Percentiles rank a stretch among this genome's conserved stretches.
Conservation (phyloP, 2,329 filamentous ascomycete genomes). For the Aspergillus sp. region DNA sequence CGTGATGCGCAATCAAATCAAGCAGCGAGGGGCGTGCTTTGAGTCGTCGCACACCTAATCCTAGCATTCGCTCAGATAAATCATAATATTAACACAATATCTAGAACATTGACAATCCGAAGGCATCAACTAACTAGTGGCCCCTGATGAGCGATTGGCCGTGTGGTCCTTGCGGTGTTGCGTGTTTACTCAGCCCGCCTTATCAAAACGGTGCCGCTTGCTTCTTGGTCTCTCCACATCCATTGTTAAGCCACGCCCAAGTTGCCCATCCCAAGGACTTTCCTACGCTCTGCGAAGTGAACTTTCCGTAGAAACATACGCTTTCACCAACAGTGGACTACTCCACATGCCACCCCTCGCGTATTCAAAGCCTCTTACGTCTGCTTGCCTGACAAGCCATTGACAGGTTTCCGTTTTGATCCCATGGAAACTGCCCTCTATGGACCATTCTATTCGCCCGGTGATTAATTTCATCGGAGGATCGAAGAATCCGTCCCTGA, state of each 20-base stretch:
- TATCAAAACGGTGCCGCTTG: slow-evolving; percentile 1
- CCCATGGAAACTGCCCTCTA: no score
- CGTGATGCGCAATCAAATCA: slow-evolving; percentile 54
- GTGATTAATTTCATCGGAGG: no score
- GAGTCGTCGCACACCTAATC: slow-evolving; percentile 58
- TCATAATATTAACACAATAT: background rate
- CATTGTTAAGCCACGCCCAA: background rate
- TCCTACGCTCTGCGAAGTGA: no score
- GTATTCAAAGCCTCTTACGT: no score
- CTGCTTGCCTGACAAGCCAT: no score
- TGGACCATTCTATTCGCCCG: no score
- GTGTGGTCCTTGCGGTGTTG: slow-evolving; percentile 4
- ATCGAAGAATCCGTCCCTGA: no score
- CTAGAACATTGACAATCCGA: background rate
- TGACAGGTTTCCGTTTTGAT: no score
- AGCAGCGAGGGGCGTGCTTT: slow-evolving; percentile 63
- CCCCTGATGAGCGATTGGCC: background rate
- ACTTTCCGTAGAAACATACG: no score
- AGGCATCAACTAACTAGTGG: background rate
- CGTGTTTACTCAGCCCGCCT: slow-evolving; percentile 16
- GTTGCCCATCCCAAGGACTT: no score
- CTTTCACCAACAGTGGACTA: no score
- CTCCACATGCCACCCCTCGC: no score
- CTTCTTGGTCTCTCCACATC: background rate
- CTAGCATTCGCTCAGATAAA: slow-evolving; percentile 51